Conservation (phyloP, 164 flowering plant species). For the Stephania japonica region DNA sequence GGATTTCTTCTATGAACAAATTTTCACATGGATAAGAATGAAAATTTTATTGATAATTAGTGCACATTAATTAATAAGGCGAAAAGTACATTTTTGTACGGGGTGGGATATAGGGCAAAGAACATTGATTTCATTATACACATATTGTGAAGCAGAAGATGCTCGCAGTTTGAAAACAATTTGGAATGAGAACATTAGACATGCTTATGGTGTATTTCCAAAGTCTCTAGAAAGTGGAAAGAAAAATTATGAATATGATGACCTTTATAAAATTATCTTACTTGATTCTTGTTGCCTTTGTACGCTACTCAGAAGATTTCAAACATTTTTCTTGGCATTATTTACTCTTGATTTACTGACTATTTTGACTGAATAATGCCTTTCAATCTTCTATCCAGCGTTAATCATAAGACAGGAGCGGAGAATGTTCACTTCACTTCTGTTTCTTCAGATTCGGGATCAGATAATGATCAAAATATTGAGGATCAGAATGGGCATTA, state of each 20-base stretch:
- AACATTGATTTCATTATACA: no score
- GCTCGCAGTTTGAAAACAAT: no score
- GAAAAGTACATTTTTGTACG: no score
- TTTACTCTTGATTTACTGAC: background rate
- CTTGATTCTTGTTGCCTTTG: background rate
- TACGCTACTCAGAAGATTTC: conserved; percentile 3
- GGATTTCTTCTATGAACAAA: background rate
- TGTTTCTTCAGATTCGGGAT: conserved; percentile 34
- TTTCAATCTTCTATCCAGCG: conserved; percentile 30
- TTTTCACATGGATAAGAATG: background rate
- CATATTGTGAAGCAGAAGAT: no score
- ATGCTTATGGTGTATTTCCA: no score
- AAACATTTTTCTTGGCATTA: background rate
- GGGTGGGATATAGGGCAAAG: no score
- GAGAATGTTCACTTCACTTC: conserved; percentile 82
- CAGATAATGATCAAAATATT: conserved; percentile 26
- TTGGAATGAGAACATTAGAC: no score
- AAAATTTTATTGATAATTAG: no score
- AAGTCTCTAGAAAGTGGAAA: no score
- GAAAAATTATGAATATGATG: no score
- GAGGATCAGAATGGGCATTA: conserved; percentile 16
- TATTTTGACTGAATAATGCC: background rate
- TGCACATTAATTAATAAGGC: no score
- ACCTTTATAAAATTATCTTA: no score
- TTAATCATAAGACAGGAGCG: conserved; percentile 92